A percentile compares a stretch with the other conserved stretches of the same genome.
These are phyloP conservation scores for Irpex sp. DNA, from an alignment of 1,284 basidiomycete genomes.

Conservation along the genomic window DNA sequence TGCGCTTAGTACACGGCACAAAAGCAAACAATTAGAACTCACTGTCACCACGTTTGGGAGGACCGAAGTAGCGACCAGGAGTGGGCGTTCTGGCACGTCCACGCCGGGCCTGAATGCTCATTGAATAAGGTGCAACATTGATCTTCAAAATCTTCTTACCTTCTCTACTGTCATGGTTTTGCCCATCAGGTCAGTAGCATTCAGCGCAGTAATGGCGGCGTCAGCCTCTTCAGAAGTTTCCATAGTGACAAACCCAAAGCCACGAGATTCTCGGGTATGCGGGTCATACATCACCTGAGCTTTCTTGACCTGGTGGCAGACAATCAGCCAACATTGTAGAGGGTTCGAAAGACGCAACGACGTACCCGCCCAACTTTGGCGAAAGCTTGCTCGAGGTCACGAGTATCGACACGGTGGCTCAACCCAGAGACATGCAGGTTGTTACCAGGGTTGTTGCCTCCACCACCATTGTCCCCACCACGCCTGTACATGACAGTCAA, in stretches of 20 bases:
- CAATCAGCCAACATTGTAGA: background rate
- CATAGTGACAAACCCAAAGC: slow-evolving; percentile 98
- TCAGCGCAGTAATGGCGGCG: slow-evolving; percentile 81
- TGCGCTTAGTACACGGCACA: slow-evolving; percentile 11
- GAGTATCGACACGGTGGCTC: slow-evolving; percentile 76
- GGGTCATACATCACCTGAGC: slow-evolving; percentile 97
- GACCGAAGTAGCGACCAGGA: slow-evolving; percentile 91
- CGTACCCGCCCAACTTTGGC: slow-evolving; percentile 83
- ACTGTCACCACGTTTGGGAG: slow-evolving; percentile 73
- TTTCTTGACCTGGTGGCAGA: slow-evolving; percentile 63
- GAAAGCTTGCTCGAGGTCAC: slow-evolving; percentile 86
- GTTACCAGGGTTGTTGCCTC: slow-evolving; percentile 83
- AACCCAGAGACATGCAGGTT: slow-evolving; percentile 95
- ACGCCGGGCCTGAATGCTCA: slow-evolving; percentile 71
- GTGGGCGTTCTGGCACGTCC: slow-evolving; percentile 94
- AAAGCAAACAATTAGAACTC: slow-evolving; percentile 8
- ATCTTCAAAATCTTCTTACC: slow-evolving; percentile 36
- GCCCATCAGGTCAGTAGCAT: slow-evolving; percentile 82
- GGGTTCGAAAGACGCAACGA: slow-evolving; percentile 26
- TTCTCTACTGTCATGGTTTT: slow-evolving; percentile 87
- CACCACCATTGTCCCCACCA: slow-evolving; percentile 26
- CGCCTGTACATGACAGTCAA: slow-evolving; percentile 13
- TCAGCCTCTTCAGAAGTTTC: slow-evolving; percentile 86
- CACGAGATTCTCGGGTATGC: slow-evolving; percentile 93
- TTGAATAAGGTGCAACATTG: slow-evolving; percentile 10